These are phyloP conservation scores for Cicer arietinum DNA, from an alignment of 306 rosid species.

Conservation along the genomic window DNA sequence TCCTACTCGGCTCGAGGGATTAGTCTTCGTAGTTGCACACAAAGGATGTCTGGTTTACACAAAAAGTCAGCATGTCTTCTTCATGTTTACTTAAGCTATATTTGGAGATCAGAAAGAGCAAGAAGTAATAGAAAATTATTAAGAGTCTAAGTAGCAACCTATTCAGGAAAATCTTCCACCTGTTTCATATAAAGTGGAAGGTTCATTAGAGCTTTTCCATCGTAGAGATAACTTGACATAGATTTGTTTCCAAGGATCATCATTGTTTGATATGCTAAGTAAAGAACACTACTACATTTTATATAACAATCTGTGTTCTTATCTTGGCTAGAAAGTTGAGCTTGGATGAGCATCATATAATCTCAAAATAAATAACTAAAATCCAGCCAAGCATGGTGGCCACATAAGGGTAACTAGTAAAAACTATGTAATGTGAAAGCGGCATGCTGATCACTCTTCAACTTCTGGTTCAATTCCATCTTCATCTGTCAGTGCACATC, in stretches of 20 bases:
- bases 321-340: not conserved
- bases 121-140: not conserved
- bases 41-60: too few species aligned
- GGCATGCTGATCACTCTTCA: too few species aligned
- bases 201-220: not conserved
- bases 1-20: too few species aligned
- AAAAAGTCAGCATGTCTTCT: not conserved
- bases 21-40: too few species aligned
- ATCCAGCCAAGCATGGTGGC: too few species aligned
- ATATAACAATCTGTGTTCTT: not conserved
- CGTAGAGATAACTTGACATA: not conserved
- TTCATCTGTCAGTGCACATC: too few species aligned
- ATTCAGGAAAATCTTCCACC: not conserved
- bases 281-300: constrained; percentile 9
- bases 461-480: too few species aligned
- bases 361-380: too few species aligned
- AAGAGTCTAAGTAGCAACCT: too few species aligned
- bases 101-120: constrained; percentile 6
- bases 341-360: not conserved
- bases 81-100: not conserved
- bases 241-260: constrained; percentile 7
- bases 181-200: not conserved
- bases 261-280: not conserved
- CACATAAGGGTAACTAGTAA: too few species aligned
- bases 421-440: too few species aligned